Conservation (phyloP, 1,284 basidiomycete species). For the Omphalotus olearius region DNA sequence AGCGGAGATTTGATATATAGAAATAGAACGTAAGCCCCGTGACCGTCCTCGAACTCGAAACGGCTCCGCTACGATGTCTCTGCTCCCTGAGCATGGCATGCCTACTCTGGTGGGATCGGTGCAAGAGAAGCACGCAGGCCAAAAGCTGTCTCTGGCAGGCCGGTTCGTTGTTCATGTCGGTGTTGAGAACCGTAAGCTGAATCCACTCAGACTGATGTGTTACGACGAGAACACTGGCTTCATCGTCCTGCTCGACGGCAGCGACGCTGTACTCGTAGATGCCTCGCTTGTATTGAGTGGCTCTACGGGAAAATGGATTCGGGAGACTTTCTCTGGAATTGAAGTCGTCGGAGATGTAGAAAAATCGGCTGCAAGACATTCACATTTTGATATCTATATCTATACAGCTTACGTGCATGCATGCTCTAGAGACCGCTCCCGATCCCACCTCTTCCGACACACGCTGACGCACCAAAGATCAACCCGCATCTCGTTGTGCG, state of each 20-base stretch:
- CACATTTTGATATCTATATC: neutral
- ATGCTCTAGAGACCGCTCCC: constrained; percentile 27
- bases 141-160: constrained; percentile 43
- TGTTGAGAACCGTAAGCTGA: constrained; percentile 10
- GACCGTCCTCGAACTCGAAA: neutral
- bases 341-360: constrained; percentile 57
- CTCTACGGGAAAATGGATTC: constrained; percentile 38
- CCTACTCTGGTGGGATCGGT: constrained; percentile 32
- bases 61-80: neutral
- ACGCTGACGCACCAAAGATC: constrained; percentile 30
- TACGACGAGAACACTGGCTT: constrained; percentile 45
- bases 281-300: constrained; percentile 43
- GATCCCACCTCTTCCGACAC: constrained; percentile 36
- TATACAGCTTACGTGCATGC: neutral
- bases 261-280: constrained; percentile 48
- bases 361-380: constrained; percentile 32
- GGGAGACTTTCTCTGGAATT: constrained; percentile 44
- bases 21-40: neutral
- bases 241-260: constrained; percentile 42
- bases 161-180: constrained; percentile 29
- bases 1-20: constrained; percentile 67
- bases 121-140: constrained; percentile 29
- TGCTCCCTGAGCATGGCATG: constrained; percentile 23
- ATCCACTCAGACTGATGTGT: constrained; percentile 39
- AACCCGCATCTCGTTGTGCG: constrained; percentile 41